Conservation (phyloP, 1,284 basidiomycete genomes). For the Kalmanozyma brasiliensis region DNA sequence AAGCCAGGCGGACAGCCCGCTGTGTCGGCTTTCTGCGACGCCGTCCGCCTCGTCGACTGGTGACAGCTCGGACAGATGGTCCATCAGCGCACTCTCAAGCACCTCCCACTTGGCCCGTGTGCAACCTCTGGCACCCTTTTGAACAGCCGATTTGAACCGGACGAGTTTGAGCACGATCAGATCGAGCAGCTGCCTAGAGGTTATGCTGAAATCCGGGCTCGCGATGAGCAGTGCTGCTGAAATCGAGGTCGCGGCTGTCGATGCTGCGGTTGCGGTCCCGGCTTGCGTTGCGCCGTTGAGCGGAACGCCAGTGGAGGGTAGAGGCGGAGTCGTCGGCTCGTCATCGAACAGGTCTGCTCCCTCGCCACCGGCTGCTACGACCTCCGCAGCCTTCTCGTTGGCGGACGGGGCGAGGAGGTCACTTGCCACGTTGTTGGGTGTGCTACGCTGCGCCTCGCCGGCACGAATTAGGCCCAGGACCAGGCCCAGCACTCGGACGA, state of each 20-base stretch:
- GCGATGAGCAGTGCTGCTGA: constrained; percentile 9
- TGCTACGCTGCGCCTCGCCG: constrained; percentile 1
- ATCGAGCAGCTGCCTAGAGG: constrained; percentile 13
- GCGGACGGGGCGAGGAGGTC: no score
- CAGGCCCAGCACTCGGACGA: constrained; percentile 7
- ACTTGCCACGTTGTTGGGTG: background rate
- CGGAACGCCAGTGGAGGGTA: constrained; percentile 5
- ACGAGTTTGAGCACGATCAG: constrained; percentile 16
- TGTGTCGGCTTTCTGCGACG: background rate
- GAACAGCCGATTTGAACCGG: background rate
- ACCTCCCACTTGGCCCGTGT: constrained; percentile 4
- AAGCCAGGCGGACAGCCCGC: constrained; percentile 1
- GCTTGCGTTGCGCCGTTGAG: background rate
- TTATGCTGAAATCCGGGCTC: background rate
- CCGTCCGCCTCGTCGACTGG: background rate
- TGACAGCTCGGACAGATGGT: constrained; percentile 1
- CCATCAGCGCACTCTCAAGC: background rate
- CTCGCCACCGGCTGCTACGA: background rate
- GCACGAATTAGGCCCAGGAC: constrained; percentile 8
- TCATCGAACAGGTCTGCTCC: constrained; percentile 34
- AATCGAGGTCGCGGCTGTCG: background rate
- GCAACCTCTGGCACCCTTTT: background rate
- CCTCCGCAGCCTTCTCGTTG: no score
- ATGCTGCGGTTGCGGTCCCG: background rate
- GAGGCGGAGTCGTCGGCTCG: constrained; percentile 24